Base-by-base conservation (phyloP, 2,329 filamentous ascomycete genomes). In the Aspergillus sp. region DNA sequence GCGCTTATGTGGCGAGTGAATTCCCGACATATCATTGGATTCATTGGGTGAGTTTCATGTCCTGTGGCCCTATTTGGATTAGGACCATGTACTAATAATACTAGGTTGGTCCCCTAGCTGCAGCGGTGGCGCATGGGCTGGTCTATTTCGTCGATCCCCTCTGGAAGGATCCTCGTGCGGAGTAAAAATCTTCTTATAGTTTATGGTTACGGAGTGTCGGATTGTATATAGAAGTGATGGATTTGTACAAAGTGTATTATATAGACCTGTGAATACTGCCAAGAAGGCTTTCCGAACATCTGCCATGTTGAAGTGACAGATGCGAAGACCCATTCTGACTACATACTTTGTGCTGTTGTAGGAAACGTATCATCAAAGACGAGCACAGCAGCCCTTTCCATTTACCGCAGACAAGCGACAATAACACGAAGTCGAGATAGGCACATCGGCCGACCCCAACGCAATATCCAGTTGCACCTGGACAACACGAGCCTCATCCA, bases 361-460 rank as follows among this genome's bases (percentile, higher is more conserved):
- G 25, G 25, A 28, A 28, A 28, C 25, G 25, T 28, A 28, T 28
- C 25, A 28, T 28, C 25, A 28, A 36, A 36, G 32, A 13, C 32
- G 32, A 13, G 15, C 10, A 45, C 32, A 54, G 10, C 19, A 41
- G 5, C n/a, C 21, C 36, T 36, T 36, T 19, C n/a, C 12, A 12
- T 17, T 15, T 4, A 55, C 36, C 17, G 28, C 55, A 4, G 39
- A 51, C 28, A 63, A 25, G 21, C 78, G 70, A 61, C 83, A 88
- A 67, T 83, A 87, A 64, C 86, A 88, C 4, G 84, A 86, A 4
- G 81, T 75, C 15, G 69, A 76, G 10, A 89, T 78, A 0, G 77
- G 74, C n/a, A 89, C 81, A 74, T 89, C 87, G 1, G 86, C 84
- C 56, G 80, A 77, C 2, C 80, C 82, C 62, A 82, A 57, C 0